Base-by-base conservation (phyloP, 139 green algal genomes). In the Coccomyxa sp. region DNA sequence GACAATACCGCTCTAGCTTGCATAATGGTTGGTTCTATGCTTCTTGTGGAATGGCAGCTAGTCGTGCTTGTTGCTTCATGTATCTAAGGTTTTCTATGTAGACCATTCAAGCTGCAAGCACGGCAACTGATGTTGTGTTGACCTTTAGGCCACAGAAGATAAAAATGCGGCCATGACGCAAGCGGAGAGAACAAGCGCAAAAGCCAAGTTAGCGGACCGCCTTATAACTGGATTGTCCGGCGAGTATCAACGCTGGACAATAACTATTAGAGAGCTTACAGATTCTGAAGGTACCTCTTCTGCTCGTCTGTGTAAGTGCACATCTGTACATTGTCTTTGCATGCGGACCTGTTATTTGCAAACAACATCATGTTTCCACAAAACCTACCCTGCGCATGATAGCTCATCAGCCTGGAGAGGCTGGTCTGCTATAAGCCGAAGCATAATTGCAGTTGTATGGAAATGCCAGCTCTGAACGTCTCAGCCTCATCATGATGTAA, bases 221-320 rank as follows among this genome's bases (percentile, higher is more conserved):
- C 88, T 98, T 2, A 95, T 97, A 80, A 95, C 92, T 72, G 94
- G 94, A 0, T 84, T 98, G 72, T 91, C 91, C 4, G 89, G 92
- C 39, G 94, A 98, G 88, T 96, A 92, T 71, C 84, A 93, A 37
- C 90, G 94, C 39, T 98, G 94, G 94, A 93, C 76, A 35, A 85
- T 90, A 33, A 90, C 91, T 79, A 95, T 98, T 41, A 78, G 86
- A 39, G 71, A 89, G 33, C 91, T 97, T 81, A 81, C 91, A 16
- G 75, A 81, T 22, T 73, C 70, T 6, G 86, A 90, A 54, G 73
- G 83, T 80, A n/a, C n/a, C n/a, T n/a, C n/a, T n/a, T n/a, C n/a
- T n/a, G n/a, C n/a, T n/a, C n/a, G n/a, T n/a, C n/a, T n/a, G n/a
- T n/a, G n/a, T n/a, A n/a, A n/a, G n/a, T n/a, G n/a, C n/a, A n/a